A percentile compares a stretch with the other conserved stretches of the same genome.
Conservation (phyloP, 192 early-diverging fungal species). For the Entomortierella parvispora region DNA sequence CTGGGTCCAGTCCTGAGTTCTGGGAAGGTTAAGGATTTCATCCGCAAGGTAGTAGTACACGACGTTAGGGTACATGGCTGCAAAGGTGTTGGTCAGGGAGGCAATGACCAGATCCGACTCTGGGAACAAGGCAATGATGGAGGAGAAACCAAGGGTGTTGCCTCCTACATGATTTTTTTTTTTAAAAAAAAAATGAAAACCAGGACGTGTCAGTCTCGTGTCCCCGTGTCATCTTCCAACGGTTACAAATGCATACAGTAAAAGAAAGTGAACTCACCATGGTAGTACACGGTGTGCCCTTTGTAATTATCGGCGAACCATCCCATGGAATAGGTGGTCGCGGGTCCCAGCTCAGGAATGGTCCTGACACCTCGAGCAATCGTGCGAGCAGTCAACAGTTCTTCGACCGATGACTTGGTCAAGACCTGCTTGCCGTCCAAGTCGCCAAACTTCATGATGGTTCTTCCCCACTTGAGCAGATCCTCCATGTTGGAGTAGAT, state of each 20-base stretch:
- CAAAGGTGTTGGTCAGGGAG: background rate
- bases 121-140: background rate
- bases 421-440: constrained; percentile 20
- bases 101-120: constrained; percentile 1
- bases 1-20: too few relatives aligned
- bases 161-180: background rate
- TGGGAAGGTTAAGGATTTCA: too few relatives aligned
- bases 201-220: too few relatives aligned
- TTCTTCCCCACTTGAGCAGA: constrained; percentile 8
- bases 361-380: background rate
- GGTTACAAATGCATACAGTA: too few relatives aligned
- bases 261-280: background rate
- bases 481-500: constrained; percentile 24
- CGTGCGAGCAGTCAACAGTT: background rate
- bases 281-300: background rate
- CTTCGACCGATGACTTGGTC: constrained; percentile 1
- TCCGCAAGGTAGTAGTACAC: too few relatives aligned
- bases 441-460: constrained; percentile 2
- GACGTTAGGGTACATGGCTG: too few relatives aligned
- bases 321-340: constrained; percentile 11
- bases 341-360: background rate
- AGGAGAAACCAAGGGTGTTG: background rate
- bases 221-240: too few relatives aligned
- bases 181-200: background rate
- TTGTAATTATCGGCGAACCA: constrained; percentile 19